Conservation (phyloP, 768 basidiomycete species). For the Mycena vulgaris region DNA sequence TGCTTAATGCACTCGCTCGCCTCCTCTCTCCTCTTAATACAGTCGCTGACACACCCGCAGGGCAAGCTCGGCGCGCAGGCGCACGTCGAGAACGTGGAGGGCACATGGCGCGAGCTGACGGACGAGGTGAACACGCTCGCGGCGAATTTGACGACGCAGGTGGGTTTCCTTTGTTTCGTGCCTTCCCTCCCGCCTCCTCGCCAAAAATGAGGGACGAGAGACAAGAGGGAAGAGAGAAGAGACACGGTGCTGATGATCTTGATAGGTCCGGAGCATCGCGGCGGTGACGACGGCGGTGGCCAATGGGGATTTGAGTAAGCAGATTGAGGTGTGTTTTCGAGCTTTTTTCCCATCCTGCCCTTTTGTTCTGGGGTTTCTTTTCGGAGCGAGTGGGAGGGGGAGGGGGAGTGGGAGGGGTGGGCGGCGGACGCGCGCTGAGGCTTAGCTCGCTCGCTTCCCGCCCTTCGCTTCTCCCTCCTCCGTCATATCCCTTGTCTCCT, state of each 20-base stretch:
- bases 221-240: no score
- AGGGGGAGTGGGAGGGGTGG: no score
- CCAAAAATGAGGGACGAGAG: no score
- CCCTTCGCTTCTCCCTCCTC: no score
- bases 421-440: no score
- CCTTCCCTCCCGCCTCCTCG: no score
- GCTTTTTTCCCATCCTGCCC: neutral
- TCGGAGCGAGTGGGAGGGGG: no score
- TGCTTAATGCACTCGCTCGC: no score
- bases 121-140: constrained; percentile 78
- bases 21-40: no score
- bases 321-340: constrained; percentile 61
- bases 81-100: constrained; percentile 78
- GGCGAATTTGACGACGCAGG: constrained; percentile 68
- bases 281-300: constrained; percentile 85
- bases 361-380: no score
- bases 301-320: constrained; percentile 78
- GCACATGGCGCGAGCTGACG: constrained; percentile 76
- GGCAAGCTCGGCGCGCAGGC: constrained; percentile 79
- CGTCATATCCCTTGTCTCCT: no score
- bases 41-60: neutral
- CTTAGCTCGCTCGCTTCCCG: no score
- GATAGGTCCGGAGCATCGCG: constrained; percentile 81
- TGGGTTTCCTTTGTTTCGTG: neutral
- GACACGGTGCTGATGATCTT: neutral